A percentile compares a stretch with the other conserved stretches of the same genome.
phyloP scores from a whole-genome alignment of 2,329 filamentous ascomycete species.

The Verticillium zaregamsianum region DNA sequence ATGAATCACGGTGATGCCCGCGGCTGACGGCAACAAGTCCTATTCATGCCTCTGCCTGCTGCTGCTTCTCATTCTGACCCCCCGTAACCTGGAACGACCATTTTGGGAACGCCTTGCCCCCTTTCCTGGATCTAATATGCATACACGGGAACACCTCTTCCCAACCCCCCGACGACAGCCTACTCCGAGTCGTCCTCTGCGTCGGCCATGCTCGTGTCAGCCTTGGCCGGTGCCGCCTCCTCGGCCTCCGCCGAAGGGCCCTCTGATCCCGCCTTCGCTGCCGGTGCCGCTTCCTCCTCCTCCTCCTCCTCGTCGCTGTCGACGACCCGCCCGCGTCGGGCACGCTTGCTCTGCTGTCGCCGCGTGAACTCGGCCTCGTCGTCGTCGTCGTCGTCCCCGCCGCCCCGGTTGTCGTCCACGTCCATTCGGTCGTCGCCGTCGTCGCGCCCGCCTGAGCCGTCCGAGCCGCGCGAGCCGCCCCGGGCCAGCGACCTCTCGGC shows the following conservation, averaged over 20 bases:
- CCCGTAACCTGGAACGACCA: background rate
- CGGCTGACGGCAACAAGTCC: background rate
- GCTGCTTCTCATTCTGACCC: no score
- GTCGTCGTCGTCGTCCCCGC: constrained; percentile 37
- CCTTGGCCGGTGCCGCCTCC: constrained; percentile 20
- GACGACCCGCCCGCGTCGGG: constrained; percentile 42
- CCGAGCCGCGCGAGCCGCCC: constrained; percentile 22
- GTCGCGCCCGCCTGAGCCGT: constrained; percentile 23
- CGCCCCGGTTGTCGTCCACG: constrained; percentile 37
- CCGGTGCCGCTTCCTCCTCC: constrained; percentile 22
- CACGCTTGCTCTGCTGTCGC: constrained; percentile 39
- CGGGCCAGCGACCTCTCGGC: constrained; percentile 37
- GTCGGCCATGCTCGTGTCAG: constrained; percentile 38
- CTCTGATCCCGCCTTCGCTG: constrained; percentile 17
- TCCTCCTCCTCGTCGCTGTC: constrained; percentile 53
- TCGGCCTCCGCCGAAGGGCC: constrained; percentile 21
- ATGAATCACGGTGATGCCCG: background rate
- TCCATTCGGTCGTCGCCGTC: constrained; percentile 43
- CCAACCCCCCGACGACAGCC: background rate
- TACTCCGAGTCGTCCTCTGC: constrained; percentile 25
- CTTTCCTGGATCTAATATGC: background rate
- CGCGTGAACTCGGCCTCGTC: constrained; percentile 48
- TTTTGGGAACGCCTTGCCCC: background rate
- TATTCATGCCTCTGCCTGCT: no score
- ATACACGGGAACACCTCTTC: background rate